Conservation (phyloP, 352 stramenopile species). For the Phytophthora idaei region DNA sequence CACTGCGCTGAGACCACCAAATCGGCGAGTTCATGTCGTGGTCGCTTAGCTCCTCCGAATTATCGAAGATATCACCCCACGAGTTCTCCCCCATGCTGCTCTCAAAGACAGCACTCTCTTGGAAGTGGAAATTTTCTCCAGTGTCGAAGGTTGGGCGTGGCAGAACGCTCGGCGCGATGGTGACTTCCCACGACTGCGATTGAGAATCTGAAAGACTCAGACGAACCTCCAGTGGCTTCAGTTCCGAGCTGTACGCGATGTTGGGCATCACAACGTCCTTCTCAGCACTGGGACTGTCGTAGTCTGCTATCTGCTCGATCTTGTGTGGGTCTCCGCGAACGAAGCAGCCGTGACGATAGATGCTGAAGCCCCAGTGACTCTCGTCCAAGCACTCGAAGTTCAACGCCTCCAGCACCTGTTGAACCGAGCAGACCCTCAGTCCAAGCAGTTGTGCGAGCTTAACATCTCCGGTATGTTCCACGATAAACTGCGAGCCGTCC, state of each 20-base stretch:
- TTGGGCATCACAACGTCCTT: constrained; percentile 34
- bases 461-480: constrained; percentile 13
- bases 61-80: constrained; percentile 14
- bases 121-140: constrained; percentile 4
- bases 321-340: constrained; percentile 19
- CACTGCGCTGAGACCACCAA: constrained; percentile 44
- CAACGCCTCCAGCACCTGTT: constrained; percentile 26
- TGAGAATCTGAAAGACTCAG: constrained; percentile 38
- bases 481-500: constrained; percentile 24
- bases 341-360: constrained; percentile 36
- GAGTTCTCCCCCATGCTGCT: constrained; percentile 1
- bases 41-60: constrained; percentile 25
- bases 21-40: constrained; percentile 35
- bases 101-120: constrained; percentile 1
- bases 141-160: constrained; percentile 21
- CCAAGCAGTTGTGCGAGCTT: constrained; percentile 23
- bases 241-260: constrained; percentile 40
- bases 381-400: constrained; percentile 31
- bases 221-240: constrained; percentile 63
- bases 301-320: constrained; percentile 20
- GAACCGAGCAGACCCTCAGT: constrained; percentile 27
- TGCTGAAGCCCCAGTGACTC: constrained; percentile 6
- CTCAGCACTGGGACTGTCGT: neutral
- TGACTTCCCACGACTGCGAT: constrained; percentile 41
- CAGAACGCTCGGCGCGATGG: constrained; percentile 42